phyloP scores from a whole-genome alignment of 1,284 basidiomycete species.

The Pseudozyma sp. region DNA sequence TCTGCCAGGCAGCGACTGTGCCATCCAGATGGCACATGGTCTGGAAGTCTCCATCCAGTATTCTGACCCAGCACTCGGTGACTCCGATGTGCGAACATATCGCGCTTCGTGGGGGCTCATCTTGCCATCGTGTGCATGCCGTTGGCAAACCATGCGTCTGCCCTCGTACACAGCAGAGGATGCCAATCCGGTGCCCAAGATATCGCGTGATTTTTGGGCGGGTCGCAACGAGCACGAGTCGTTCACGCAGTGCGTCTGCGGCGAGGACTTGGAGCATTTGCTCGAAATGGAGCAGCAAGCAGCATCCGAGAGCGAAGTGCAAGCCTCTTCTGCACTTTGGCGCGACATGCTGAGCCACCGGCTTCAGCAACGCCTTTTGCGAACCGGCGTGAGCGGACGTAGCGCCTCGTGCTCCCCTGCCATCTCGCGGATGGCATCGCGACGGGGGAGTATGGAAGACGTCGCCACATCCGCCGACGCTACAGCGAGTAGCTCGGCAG shows the following conservation, averaged over 20 bases:
- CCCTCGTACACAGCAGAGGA: conserved; percentile 47
- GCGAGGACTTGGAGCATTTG: conserved; percentile 42
- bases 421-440: conserved; percentile 20
- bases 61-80: conserved; percentile 27
- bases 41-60: conserved; percentile 47
- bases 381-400: conserved; percentile 9
- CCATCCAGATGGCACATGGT: conserved; percentile 45
- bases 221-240: conserved; percentile 54
- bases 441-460: conserved; percentile 27
- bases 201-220: conserved; percentile 46
- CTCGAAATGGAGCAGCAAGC: conserved; percentile 48
- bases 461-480: background rate
- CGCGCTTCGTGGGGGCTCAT: conserved; percentile 40
- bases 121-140: conserved; percentile 45
- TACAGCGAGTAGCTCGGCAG: background rate
- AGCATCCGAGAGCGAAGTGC: conserved; percentile 32
- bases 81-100: conserved; percentile 30
- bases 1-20: conserved; percentile 40
- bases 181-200: conserved; percentile 47
- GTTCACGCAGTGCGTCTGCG: conserved; percentile 49
- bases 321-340: conserved; percentile 46
- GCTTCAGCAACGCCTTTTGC: conserved; percentile 31
- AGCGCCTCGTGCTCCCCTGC: conserved; percentile 21
- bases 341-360: conserved; percentile 44
- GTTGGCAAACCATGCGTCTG: conserved; percentile 47